These are phyloP conservation scores for Pseudogymnoascus sp. DNA, from an alignment of 2,329 filamentous ascomycete species.

Conservation along the genomic window DNA sequence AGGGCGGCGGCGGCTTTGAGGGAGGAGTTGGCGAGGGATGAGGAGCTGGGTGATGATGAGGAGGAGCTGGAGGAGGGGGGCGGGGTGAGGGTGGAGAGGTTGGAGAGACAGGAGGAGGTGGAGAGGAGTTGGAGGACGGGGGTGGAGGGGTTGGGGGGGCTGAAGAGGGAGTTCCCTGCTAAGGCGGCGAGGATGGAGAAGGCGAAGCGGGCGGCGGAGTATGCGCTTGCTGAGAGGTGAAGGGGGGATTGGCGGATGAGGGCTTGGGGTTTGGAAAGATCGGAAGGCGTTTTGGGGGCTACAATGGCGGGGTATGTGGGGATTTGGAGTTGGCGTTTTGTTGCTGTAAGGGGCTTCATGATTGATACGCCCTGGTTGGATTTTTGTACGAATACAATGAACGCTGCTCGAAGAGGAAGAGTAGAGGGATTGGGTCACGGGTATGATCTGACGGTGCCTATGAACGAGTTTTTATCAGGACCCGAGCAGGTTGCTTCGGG, in stretches of 20 bases:
- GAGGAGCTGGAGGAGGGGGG: conserved; percentile 9
- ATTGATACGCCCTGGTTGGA: not conserved
- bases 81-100: conserved; percentile 27
- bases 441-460: not conserved
- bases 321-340: not conserved
- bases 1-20: conserved; percentile 17
- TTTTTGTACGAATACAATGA: not conserved
- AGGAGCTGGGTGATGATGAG: conserved; percentile 11
- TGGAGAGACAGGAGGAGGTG: conserved; percentile 42
- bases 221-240: conserved; percentile 19
- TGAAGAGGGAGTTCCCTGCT: conserved; percentile 55
- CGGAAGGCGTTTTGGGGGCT: not conserved
- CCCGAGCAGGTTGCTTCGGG: not conserved
- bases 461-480: not conserved
- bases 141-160: conserved; percentile 42
- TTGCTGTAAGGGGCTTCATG: not conserved
- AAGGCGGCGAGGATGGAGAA: conserved; percentile 59
- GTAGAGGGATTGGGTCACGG: not conserved
- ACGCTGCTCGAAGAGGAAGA: not conserved
- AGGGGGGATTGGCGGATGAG: too few relatives aligned
- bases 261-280: not conserved
- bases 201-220: conserved; percentile 45
- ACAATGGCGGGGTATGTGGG: not conserved
- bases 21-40: conserved; percentile 18
- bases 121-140: conserved; percentile 42